These are phyloP conservation scores for Rosa chinensis DNA, from an alignment of 306 rosid species.

Conservation along the genomic window DNA sequence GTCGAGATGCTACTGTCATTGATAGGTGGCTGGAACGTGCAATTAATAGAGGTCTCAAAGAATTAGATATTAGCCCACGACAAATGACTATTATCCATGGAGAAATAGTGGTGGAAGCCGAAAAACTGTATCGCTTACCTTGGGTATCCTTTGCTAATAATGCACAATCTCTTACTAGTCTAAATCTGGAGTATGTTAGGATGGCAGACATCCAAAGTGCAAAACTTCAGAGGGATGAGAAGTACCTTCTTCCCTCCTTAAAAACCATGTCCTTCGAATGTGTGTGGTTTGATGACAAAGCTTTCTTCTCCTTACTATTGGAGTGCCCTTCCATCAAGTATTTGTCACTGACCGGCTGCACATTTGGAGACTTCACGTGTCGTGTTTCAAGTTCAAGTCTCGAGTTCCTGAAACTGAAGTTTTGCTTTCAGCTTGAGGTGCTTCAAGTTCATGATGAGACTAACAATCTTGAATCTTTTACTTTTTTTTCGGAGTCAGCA, in stretches of 20 bases:
- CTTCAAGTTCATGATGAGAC: not conserved
- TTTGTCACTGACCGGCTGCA: not conserved
- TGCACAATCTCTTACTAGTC: not conserved
- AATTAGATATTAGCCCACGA: not conserved
- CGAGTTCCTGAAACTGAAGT: not conserved
- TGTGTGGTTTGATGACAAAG: not conserved
- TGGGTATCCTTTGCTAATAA: not conserved
- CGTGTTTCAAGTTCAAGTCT: not conserved
- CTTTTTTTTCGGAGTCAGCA: not conserved
- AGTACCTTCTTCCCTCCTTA: not conserved
- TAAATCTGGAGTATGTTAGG: not conserved
- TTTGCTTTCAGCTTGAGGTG: not conserved
- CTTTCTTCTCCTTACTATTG: not conserved
- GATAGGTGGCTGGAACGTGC: not conserved
- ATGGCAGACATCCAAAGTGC: not conserved
- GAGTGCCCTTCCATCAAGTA: not conserved
- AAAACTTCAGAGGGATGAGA: no score
- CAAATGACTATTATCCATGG: not conserved
- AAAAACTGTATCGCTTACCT: not conserved
- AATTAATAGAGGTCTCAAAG: not conserved
- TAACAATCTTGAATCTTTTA: not conserved
- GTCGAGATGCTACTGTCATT: not conserved
- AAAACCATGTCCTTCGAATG: not conserved
- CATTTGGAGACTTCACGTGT: not conserved
- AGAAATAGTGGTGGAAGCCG: not conserved